These are phyloP conservation scores for Phytopythium helicoides DNA, from an alignment of 352 stramenopile species.

Conservation along the genomic window DNA sequence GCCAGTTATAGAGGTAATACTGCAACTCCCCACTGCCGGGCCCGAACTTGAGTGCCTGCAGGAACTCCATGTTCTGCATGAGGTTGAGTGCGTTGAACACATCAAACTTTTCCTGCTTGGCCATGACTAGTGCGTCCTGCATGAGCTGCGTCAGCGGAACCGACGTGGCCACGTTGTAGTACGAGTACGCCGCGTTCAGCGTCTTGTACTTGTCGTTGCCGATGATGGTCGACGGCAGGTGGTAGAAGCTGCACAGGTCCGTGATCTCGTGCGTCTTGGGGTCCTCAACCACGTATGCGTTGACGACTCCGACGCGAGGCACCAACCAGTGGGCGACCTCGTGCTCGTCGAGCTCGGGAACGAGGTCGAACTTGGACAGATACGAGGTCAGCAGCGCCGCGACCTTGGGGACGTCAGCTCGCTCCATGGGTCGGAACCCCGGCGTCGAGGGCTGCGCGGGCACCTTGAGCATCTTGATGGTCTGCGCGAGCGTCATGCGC, in stretches of 20 bases:
- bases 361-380: slow-evolving; percentile 68
- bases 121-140: slow-evolving; percentile 61
- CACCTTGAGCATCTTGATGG: slow-evolving; percentile 90
- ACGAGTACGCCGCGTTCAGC: slow-evolving; percentile 97
- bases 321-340: slow-evolving; percentile 98
- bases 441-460: slow-evolving; percentile 32
- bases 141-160: slow-evolving; percentile 59
- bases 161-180: slow-evolving; percentile 93
- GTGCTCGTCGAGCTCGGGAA: slow-evolving; percentile 84
- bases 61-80: slow-evolving; percentile 61
- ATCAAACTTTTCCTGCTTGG: slow-evolving; percentile 48
- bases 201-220: slow-evolving; percentile 93
- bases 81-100: slow-evolving; percentile 74
- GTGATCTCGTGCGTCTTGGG: slow-evolving; percentile 70
- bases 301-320: slow-evolving; percentile 92
- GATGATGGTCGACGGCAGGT: slow-evolving; percentile 96
- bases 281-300: slow-evolving; percentile 90
- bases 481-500: slow-evolving; percentile 94
- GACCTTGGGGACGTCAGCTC: slow-evolving; percentile 51
- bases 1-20: slow-evolving; percentile 82
- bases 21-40: slow-evolving; percentile 61
- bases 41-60: slow-evolving; percentile 59
- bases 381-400: slow-evolving; percentile 48
- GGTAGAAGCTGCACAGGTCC: slow-evolving; percentile 97
- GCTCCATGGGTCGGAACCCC: slow-evolving; percentile 56